Base-by-base conservation (phyloP, 208 protist species). In the Trypanosoma conorhini region DNA sequence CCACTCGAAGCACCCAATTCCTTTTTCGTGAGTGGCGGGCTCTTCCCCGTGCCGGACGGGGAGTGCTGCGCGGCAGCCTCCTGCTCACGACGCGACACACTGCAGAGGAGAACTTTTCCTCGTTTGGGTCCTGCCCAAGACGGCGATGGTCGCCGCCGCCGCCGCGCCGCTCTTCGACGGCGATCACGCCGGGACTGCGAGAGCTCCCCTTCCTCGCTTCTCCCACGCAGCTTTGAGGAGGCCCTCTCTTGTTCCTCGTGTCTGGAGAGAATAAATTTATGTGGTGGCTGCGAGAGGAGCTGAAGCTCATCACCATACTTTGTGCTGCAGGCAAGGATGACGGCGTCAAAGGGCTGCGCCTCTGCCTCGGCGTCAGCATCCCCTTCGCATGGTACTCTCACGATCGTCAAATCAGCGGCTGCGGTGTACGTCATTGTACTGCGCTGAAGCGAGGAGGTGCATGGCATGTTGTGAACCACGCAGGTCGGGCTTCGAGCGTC, bases 231-330 rank as follows among this genome's bases (percentile, higher is more conserved):
- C 38, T 55, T 9, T 38, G 26, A 44, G 8, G 21, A 51, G 31
- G 30, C 21, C 17, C 28, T 63, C 0, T 33, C 35, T 52, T 24
- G 5, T 51, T 31, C 59, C 40, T 63, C 46, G 1, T 50, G 17
- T 44, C 46, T 7, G 13, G 22, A 58, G 5, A 26, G 0, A 26
- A 55, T 30, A 44, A 24, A 40, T 38, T 22, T 38, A 26, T 42
- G 46, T 44, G 62, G 62, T 3, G 62, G 62, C 44, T 58, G 50
- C 3, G 48, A 54, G 15, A 12, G 31, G n/a, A 69, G 26, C 21
- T 69, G 51, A 17, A 69, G 64, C 48, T 69, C 64, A 50, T 69
- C 64, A 22, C 46, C 46, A 28, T 60, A 31, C 12, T 60, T 7
- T 31, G 52, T 69, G 31, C 64, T 46, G 24, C 31, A 69, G 21